Evolutionary conservation across 2,329 filamentous ascomycete species (phyloP), one percentile per base, ranked within the genome.

Genomic region (Rachicladosporium sp.): DNA sequence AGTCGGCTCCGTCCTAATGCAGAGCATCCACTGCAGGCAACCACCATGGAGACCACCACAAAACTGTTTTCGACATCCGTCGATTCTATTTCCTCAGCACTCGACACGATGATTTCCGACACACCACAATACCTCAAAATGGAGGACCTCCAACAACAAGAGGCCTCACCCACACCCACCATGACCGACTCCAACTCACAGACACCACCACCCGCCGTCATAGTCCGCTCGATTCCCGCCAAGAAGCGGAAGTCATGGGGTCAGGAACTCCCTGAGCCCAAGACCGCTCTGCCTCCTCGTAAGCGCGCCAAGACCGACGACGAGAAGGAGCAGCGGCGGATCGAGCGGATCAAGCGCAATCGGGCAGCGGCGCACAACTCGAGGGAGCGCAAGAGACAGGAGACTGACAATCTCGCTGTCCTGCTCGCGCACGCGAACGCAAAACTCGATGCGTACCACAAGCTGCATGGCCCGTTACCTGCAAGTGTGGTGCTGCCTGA

Each of bases 301-400:
- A 98, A 98, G 76, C 86, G 91, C 46, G 91, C 91, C 53, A 98
- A 96, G 74, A 98, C 91, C 2, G 89, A 93, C 55, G 91, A 95
- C 56, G 91, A 98, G 65, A 98, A 98, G 68, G 91, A 96, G 66
- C 91, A 98, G 64, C 82, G 91, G 33, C 83, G 91, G 46, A 93
- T 96, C 40, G 91, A 98, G 69, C 85, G 91, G 46, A 91, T 98
- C 49, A 85, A 96, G 53, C 82, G 91, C 33, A 98, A 98, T 60
- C 85, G 91, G 49, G 84, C 88, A 43, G 91, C 91, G 34, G 91
- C 91, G 31, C 91, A 96, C 70, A 95, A 93, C 43, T 98, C 91
- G 3, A 75, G 91, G 37, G 91, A 98, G 64, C 82, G 88, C 44
- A 94, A 95, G 72, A 77, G 88, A 42, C 78, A 79, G 51, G 80